Base-by-base conservation (phyloP, 306 rosid genomes). In the Hippophae tibetana region DNA sequence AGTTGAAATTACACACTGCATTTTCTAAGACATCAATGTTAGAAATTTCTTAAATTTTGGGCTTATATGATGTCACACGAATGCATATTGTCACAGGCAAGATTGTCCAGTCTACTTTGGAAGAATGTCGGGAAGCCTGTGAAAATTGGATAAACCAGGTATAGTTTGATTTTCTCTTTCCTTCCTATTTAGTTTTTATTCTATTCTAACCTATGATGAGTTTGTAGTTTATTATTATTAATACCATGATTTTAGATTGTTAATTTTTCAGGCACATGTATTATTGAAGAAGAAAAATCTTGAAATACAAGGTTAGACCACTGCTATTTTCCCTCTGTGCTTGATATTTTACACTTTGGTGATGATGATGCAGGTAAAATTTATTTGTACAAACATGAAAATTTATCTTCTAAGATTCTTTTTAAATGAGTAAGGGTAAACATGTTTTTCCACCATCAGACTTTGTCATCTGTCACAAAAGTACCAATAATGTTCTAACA, bases 61-160 rank as follows among this genome's bases (percentile, higher is more conserved):
- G 38, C 58, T 57, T 13, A 55, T 74, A 56, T 73, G 71, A 75
- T 73, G 43, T 46, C 9, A 52, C 63, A 64, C 62, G 68, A 60
- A 50, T 69, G 58, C 67, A 9, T 62, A 58, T 66, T 27, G 64
- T 74, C 51, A 23, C 90, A 88, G 97, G 99, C 2, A 93, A 88
- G 81, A 93, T 93, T 63, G 79, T 88, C 71, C 95, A 93, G 62
- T 84, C 99, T 67, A 88, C 99, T 45, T 9, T 86, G 63, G 99
- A 93, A 50, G 99, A 93, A 80, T 88, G 99, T 70, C 82, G 88
- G 65, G 99, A 93, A 44, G 96, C 92, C 56, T 86, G 76, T 69
- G 78, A 73, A 27, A 54, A 65, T 13, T 88, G 95, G 97, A 77
- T 86, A 13, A 62, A 66, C 65, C 84, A 83, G 99, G 99, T 80